Conservation (phyloP, 106 monocot genomes). For the Vanilla planifolia region DNA sequence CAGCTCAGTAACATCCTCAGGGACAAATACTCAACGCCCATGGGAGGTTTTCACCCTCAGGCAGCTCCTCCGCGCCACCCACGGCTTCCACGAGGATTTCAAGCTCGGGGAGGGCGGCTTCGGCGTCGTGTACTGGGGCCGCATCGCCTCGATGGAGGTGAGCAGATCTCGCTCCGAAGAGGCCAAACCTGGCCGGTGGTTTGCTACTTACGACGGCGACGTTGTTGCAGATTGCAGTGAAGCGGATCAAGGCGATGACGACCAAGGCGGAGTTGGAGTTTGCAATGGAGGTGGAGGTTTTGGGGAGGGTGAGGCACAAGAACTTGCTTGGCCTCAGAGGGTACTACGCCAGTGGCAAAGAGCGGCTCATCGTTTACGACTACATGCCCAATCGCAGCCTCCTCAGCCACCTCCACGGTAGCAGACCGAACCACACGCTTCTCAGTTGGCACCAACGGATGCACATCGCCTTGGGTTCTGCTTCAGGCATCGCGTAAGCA, state of each 20-base stretch:
- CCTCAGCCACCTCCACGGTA: constrained; percentile 20
- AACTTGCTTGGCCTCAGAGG: constrained; percentile 31
- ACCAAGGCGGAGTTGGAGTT: constrained; percentile 38
- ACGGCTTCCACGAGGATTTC: constrained; percentile 30
- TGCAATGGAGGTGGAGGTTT: constrained; percentile 37
- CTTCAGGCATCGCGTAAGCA: constrained; percentile 15
- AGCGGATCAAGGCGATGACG: constrained; percentile 25
- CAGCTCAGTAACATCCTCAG: neutral
- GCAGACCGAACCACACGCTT: neutral
- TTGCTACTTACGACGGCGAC: neutral
- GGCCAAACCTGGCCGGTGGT: neutral
- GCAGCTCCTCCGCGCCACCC: constrained; percentile 32
- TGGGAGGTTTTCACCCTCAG: constrained; percentile 30
- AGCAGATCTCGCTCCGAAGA: too few species aligned
- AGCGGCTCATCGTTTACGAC: constrained; percentile 37
- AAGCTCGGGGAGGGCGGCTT: constrained; percentile 60
- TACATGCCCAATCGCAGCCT: constrained; percentile 47
- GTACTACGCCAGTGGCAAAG: constrained; percentile 20
- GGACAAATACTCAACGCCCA: neutral
- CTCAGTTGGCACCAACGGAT: constrained; percentile 19
- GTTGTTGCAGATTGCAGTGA: constrained; percentile 24
- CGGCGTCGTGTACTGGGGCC: constrained; percentile 40
- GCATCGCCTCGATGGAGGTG: constrained; percentile 16
- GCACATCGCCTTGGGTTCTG: constrained; percentile 13
- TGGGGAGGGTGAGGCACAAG: constrained; percentile 35